Evolutionary conservation across 306 rosid species (phyloP).

Genomic region (Trichosanthes cucumerina): DNA sequence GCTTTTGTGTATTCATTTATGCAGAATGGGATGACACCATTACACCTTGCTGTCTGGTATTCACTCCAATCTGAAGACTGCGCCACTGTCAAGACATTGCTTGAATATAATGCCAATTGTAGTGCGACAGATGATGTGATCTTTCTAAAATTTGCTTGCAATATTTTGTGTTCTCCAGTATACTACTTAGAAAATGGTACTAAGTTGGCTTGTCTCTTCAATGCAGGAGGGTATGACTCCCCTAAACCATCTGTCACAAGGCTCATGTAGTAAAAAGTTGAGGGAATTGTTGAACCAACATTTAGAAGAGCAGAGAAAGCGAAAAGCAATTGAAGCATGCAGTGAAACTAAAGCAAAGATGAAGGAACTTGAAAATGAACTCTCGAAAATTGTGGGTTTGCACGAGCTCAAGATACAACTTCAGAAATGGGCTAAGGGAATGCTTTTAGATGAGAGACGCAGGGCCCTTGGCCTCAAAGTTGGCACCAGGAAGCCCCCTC

Average conservation of each 20-base stretch:
- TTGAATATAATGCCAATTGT: slow-evolving; percentile 73
- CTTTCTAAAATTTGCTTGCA: slow-evolving; percentile 7
- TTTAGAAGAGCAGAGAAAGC: slow-evolving; percentile 73
- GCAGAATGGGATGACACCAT: slow-evolving; percentile 98
- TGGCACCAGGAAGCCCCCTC: slow-evolving; percentile 86
- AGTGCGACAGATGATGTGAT: slow-evolving; percentile 69
- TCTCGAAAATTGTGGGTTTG: slow-evolving; percentile 78
- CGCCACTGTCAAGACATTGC: slow-evolving; percentile 59
- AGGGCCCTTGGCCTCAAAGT: slow-evolving; percentile 83
- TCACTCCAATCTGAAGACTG: slow-evolving; percentile 71
- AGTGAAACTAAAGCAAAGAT: slow-evolving; percentile 80
- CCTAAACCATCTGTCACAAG: slow-evolving; percentile 64
- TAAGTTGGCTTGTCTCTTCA: slow-evolving; percentile 12
- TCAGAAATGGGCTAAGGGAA: slow-evolving; percentile 93
- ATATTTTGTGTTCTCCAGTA: neutral
- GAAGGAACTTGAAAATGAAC: slow-evolving; percentile 73
- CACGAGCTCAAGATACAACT: slow-evolving; percentile 73
- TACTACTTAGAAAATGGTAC: neutral
- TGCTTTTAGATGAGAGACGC: slow-evolving; percentile 99
- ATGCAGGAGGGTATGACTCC: slow-evolving; percentile 94
- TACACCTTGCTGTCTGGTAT: slow-evolving; percentile 95
- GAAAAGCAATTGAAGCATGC: slow-evolving; percentile 78
- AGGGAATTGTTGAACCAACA: slow-evolving; percentile 45
- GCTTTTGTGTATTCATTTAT: slow-evolving; percentile 15
- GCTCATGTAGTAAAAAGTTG: slow-evolving; percentile 64